phyloP scores from a whole-genome alignment of 75 land plant genomes.

The Isoetes taiwanensis region DNA sequence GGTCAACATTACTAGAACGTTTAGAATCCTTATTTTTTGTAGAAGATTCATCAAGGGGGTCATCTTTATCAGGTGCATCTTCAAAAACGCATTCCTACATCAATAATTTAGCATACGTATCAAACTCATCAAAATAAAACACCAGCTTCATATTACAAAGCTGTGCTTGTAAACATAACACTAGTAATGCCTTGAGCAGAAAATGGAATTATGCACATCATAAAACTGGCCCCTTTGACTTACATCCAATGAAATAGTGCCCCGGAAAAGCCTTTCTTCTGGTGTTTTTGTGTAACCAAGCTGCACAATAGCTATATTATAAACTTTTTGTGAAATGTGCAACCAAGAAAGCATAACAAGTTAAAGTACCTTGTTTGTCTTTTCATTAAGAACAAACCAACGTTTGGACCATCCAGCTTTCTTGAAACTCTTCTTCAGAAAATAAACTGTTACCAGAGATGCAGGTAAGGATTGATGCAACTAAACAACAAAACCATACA shows the following conservation, averaged over 20 bases:
- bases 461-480: too few species aligned
- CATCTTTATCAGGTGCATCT: conserved; percentile 11
- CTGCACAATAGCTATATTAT: conserved; percentile 23
- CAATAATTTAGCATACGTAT: too few species aligned
- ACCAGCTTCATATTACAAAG: too few species aligned
- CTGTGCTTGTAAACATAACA: too few species aligned
- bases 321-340: neutral
- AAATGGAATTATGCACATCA: too few species aligned
- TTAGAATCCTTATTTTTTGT: too few species aligned
- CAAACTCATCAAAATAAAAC: too few species aligned
- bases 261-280: conserved; percentile 89
- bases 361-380: conserved; percentile 61
- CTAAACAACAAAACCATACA: too few species aligned
- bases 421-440: conserved; percentile 78
- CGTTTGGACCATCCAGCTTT: conserved; percentile 79
- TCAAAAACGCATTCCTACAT: conserved; percentile 16
- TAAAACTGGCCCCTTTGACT: neutral
- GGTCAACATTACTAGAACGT: too few species aligned
- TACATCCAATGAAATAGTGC: conserved; percentile 84
- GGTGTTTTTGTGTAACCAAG: conserved; percentile 89
- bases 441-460: conserved; percentile 67
- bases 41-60: neutral
- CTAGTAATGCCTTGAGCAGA: too few species aligned
- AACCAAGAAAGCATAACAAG: too few species aligned
- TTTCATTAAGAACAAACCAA: conserved; percentile 98